Evolutionary conservation across 345 rosid genomes (phyloP), one percentile per base, ranked within the genome.

Genomic region (Isatis tinctoria): DNA sequence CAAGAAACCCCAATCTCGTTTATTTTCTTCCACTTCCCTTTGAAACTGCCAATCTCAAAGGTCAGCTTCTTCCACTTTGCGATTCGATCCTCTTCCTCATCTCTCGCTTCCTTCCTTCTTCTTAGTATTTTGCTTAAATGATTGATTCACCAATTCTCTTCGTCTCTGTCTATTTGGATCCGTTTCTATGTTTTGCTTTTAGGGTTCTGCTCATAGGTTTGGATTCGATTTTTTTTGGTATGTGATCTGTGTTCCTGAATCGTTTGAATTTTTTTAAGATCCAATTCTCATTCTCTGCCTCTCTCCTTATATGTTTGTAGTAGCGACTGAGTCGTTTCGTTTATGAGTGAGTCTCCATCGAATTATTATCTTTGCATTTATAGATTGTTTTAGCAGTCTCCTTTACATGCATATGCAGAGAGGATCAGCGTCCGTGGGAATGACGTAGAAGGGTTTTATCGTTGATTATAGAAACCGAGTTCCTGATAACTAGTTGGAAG

Each of bases 1-100:
- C 76, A 62, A 72, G 76, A 72, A 72, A 63, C 70, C 70, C 69
- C 60, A 16, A 22, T 71, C 60, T 49, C 37, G 14, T 32, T 4
- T 30, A 0, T 30, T 32, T 43, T 5, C 12, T 20, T 39, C 41
- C 30, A 56, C 63, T 17, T 51, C n/a, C 28, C 67, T 43, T 53
- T 20, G 20, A 32, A 13, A 10, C 72, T 57, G 30, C 13, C 22
- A 24, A 57, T 59, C 73, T 74, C 68, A 63, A 28, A 65, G 68
- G 78, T 74, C 47, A 39, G 67, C 62, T 37, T 52, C 54, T 44
- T 18, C 65, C 2, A 17, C 27, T 58, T 32, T 13, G 33, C 47
- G 65, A n/a, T n/a, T 51, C 67, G 14, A 24, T 61, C 52, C 8
- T 45, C 2, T 33, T 30, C 48, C 57, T 6, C 11, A 43, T 28